Evolutionary conservation across 202 grass and related monocot species (phyloP).

Genomic region (Setaria viridis): DNA sequence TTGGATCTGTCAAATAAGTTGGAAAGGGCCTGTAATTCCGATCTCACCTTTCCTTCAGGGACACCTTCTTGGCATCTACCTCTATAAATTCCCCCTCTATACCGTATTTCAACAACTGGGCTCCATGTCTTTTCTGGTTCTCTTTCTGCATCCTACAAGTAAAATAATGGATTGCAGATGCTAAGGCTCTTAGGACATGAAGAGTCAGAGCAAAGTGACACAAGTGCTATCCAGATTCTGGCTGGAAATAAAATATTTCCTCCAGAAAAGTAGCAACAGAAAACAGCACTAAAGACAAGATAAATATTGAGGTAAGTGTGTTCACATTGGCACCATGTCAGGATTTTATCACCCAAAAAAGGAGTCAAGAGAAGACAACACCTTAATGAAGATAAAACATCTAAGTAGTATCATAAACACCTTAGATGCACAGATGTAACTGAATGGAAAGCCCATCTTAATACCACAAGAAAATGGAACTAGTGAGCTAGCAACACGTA

Average conservation of each 20-base stretch:
- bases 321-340: neutral
- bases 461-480: neutral
- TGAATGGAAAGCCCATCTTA: conserved; percentile 5
- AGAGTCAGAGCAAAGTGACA: conserved; percentile 22
- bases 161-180: conserved; percentile 43
- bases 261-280: neutral
- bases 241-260: neutral
- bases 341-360: conserved; percentile 13
- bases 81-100: conserved; percentile 83
- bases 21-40: conserved; percentile 20
- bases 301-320: neutral
- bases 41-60: conserved; percentile 94
- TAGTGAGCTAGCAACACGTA: conserved; percentile 4
- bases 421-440: conserved; percentile 17
- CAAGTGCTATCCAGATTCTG: neutral
- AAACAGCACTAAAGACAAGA: conserved; percentile 16
- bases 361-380: neutral
- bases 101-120: conserved; percentile 80
- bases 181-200: conserved; percentile 19
- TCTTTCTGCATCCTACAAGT: conserved; percentile 82
- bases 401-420: conserved; percentile 13
- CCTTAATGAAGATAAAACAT: conserved; percentile 5
- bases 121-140: conserved; percentile 90
- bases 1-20: conserved; percentile 10
- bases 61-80: conserved; percentile 94